Evolutionary conservation across 2,329 filamentous ascomycete species (phyloP), one percentile per base, ranked within the genome.

Genomic region (Dendrostoma leiphaemia): DNA sequence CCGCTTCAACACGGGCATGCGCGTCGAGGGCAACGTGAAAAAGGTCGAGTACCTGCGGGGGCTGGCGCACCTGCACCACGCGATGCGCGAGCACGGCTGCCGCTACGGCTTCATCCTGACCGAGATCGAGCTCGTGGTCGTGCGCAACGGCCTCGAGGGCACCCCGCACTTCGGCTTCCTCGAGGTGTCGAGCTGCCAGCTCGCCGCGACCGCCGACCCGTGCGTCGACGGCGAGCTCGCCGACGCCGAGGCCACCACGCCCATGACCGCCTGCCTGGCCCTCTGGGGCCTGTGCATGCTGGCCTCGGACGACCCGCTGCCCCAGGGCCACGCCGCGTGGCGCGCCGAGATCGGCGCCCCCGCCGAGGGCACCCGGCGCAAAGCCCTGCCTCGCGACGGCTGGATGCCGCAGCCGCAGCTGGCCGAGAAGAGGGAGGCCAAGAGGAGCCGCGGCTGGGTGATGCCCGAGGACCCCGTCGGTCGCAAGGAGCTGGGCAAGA

Each of bases 71-170:
- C 77, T 97, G 41, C 93, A 97, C 72, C 84, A 90, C 67, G 86
- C 87, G 66, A 96, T 97, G 91, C 91, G 93, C 69, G 91, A 96
- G 73, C 90, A 96, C 73, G 86, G 86, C 61, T 95, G 90, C 68
- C 86, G 93, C 56, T 97, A 97, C 70, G 93, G 93, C 51, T 97
- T 96, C 77, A 93, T 97, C 70, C 85, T 97, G 66, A 97, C 91
- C 1, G 93, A 97, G 73, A 96, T 96, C 63, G 93, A 97, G 74
- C 85, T 97, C 8, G 86, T 97, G 35, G 85, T 94, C 63, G 91
- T 96, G 1, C 90, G 92, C 64, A 90, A 89, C 61, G 91, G 92
- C 49, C 82, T 68, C 62, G 86, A 80, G 64, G 73, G 79, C 37
- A 84, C 85, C 1, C 92, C 92, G 0, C 85, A 91, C 68, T 97